Conservation (phyloP, 805 yeast species). For the Wickerhamiella bombiphila region DNA sequence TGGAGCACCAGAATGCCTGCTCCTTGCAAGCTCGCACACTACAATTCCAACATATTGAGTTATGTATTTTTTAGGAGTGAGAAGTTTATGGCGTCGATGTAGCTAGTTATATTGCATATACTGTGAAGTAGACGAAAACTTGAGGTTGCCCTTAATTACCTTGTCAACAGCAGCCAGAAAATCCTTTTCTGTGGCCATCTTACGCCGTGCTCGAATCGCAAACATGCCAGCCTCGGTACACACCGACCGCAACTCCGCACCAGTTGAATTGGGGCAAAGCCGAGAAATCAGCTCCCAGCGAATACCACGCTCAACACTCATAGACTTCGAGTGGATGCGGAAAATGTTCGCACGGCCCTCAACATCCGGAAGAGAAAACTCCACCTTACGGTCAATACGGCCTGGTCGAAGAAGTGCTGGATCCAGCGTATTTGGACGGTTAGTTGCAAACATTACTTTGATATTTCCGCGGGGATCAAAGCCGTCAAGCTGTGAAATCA, state of each 20-base stretch:
- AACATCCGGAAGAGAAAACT: constrained; percentile 86
- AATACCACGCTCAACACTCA: constrained; percentile 94
- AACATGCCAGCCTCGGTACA: constrained; percentile 99
- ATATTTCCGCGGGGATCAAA: constrained; percentile 98
- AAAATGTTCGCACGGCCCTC: constrained; percentile 97
- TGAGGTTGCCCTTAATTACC: constrained; percentile 96
- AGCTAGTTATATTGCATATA: constrained; percentile 91
- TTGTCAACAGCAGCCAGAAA: constrained; percentile 95
- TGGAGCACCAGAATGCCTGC: too few relatives aligned
- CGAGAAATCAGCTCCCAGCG: constrained; percentile 98
- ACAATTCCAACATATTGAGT: too few relatives aligned
- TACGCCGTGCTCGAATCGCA: constrained; percentile 95
- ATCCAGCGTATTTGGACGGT: constrained; percentile 93
- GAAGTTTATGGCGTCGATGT: too few relatives aligned
- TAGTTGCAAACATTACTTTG: constrained; percentile 98
- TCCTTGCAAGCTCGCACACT: too few relatives aligned
- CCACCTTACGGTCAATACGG: constrained; percentile 96
- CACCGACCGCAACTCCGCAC: constrained; percentile 96
- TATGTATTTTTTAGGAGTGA: too few relatives aligned
- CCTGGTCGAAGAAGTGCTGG: constrained; percentile 98
- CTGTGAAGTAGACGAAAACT: constrained; percentile 91
- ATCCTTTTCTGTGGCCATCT: constrained; percentile 96
- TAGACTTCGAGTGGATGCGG: constrained; percentile 91
- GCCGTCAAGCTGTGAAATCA: constrained; percentile 95
- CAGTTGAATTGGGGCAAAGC: constrained; percentile 94